A percentile compares a stretch with the other conserved stretches of the same genome.
phyloP scores from a whole-genome alignment of 2,329 filamentous ascomycete genomes.

The Colletotrichum theobromicola region DNA sequence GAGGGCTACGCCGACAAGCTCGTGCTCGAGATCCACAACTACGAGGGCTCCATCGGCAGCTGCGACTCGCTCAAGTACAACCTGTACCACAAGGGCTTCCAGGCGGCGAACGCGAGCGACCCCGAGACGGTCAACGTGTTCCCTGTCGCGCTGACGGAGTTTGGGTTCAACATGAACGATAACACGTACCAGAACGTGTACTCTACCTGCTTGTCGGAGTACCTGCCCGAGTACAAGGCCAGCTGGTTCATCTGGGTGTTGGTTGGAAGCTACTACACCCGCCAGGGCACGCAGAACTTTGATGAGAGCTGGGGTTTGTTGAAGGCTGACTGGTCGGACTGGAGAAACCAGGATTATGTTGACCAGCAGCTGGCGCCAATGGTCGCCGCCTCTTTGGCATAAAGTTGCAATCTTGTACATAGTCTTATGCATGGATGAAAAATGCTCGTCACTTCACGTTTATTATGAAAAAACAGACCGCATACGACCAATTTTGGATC shows the following conservation, averaged over 20 bases:
- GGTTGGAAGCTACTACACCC: constrained; percentile 62
- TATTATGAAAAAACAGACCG: too few relatives aligned
- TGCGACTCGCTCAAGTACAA: constrained; percentile 52
- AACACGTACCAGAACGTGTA: constrained; percentile 54
- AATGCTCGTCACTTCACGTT: too few relatives aligned
- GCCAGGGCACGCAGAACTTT: constrained; percentile 55
- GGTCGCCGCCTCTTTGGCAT: constrained; percentile 36
- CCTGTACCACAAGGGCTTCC: constrained; percentile 57
- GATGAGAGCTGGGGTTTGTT: constrained; percentile 64
- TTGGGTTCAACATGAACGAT: constrained; percentile 56
- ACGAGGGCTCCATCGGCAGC: constrained; percentile 53
- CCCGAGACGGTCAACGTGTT: constrained; percentile 40
- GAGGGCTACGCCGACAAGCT: constrained; percentile 57
- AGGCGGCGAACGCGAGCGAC: constrained; percentile 48
- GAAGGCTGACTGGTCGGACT: constrained; percentile 58
- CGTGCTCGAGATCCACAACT: constrained; percentile 67
- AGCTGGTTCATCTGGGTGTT: constrained; percentile 67
- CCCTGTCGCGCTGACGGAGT: constrained; percentile 55
- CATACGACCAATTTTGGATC: too few relatives aligned
- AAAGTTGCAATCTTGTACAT: background rate
- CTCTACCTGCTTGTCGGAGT: constrained; percentile 54
- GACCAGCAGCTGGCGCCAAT: constrained; percentile 44
- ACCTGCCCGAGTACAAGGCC: constrained; percentile 51
- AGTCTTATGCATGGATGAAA: too few relatives aligned
- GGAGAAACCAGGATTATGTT: constrained; percentile 50